Conservation (phyloP, 2,329 filamentous ascomycete species). For the Paecilomyces formosus region DNA sequence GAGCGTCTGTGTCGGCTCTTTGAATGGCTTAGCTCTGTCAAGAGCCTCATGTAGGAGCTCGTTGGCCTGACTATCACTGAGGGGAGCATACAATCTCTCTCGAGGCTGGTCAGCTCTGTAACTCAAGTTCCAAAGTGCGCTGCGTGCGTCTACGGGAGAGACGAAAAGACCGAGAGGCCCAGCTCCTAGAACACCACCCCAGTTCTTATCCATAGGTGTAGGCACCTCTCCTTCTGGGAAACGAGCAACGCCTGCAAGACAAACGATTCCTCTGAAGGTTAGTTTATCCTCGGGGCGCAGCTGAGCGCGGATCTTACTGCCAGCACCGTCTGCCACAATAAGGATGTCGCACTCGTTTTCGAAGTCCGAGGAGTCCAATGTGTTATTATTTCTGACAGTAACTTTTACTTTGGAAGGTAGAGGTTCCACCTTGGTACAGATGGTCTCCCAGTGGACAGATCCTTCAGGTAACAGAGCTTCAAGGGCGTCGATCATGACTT, state of each 20-base stretch:
- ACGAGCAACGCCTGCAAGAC: constrained; percentile 30
- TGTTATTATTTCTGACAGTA: constrained; percentile 1
- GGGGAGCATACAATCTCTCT: constrained; percentile 6
- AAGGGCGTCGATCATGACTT: constrained; percentile 10
- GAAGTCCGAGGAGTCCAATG: constrained; percentile 1
- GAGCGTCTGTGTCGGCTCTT: constrained; percentile 34
- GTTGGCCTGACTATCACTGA: constrained; percentile 6
- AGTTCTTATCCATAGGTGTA: constrained; percentile 24
- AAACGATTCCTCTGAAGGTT: constrained; percentile 33
- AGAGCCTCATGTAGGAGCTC: constrained; percentile 9
- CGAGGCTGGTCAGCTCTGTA: constrained; percentile 9
- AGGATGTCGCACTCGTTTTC: constrained; percentile 28
- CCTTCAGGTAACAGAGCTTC: constrained; percentile 10
- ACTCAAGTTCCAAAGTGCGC: constrained; percentile 39
- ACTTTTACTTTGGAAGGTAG: constrained; percentile 1
- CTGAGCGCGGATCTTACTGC: constrained; percentile 33
- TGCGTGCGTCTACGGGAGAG: constrained; percentile 36
- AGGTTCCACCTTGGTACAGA: constrained; percentile 4
- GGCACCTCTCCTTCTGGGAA: constrained; percentile 27
- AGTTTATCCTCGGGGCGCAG: constrained; percentile 35
- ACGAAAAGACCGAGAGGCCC: constrained; percentile 38
- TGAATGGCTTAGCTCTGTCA: constrained; percentile 27
- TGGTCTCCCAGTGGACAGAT: constrained; percentile 9
- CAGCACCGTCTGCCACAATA: constrained; percentile 40
- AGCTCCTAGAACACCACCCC: constrained; percentile 35